A percentile compares a stretch with the other conserved stretches of the same genome.
phyloP scores from a whole-genome alignment of 345 rosid species.

The Camelina sativa region DNA sequence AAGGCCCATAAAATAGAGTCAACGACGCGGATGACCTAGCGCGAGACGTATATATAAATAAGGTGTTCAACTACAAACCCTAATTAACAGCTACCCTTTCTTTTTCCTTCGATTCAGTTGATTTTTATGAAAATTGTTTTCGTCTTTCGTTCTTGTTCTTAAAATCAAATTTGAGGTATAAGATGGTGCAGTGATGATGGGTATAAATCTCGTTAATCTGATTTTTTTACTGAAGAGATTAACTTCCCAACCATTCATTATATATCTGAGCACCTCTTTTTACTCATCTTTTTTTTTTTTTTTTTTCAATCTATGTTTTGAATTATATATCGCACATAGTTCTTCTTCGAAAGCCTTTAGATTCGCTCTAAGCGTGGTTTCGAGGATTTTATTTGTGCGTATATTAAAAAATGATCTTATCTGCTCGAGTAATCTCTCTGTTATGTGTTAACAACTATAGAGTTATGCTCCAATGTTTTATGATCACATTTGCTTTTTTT shows the following conservation, averaged over 20 bases:
- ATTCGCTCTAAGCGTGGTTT: conserved; percentile 38
- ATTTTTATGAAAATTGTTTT: neutral
- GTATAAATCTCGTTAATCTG: conserved; percentile 49
- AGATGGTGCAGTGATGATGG: conserved; percentile 46
- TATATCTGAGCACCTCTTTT: conserved; percentile 37
- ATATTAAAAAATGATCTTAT: conserved; percentile 27
- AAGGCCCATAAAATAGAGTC: conserved; percentile 14
- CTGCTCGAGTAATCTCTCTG: conserved; percentile 48
- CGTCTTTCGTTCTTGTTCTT: no score
- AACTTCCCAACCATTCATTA: conserved; percentile 47
- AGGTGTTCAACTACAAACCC: neutral
- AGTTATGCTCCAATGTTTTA: conserved; percentile 46
- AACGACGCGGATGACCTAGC: conserved; percentile 6
- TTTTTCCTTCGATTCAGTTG: neutral
- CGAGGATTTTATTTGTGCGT: conserved; percentile 46
- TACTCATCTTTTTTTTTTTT: neutral
- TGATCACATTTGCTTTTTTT: conserved; percentile 15
- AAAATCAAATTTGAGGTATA: neutral
- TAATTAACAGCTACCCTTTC: neutral
- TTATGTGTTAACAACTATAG: conserved; percentile 38
- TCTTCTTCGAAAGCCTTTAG: conserved; percentile 43
- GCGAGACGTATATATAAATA: conserved; percentile 40
- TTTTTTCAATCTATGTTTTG: neutral
- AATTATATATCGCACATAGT: conserved; percentile 36
- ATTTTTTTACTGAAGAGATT: conserved; percentile 28